Base-by-base conservation (phyloP, 371 early-diverging fungal species). In the Rhizopus microsporus region DNA sequence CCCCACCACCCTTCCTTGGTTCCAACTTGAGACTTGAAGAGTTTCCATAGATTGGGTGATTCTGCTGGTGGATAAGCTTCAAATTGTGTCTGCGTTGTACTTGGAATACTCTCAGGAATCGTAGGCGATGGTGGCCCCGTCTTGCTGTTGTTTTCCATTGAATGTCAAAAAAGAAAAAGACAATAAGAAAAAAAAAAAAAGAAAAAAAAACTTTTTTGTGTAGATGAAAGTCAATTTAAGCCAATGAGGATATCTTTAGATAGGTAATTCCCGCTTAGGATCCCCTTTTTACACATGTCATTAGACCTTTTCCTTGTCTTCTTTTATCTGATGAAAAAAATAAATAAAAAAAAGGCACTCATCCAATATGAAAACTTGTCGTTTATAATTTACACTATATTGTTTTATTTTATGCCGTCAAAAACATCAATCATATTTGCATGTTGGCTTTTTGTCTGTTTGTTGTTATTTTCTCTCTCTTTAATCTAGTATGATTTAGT, bases 1-100 rank as follows among this genome's bases (percentile, higher is more conserved):
- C 85, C 85, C 60, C 80, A 69, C 85, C 85, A 85, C 15, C 85
- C 83, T 50, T 82, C 83, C 48, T 66, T 69, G 3, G 83, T 83
- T n/a, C 66, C 69, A 7, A 80, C 74, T 45, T 72, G 75, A 4
- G 68, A 60, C 49, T 70, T 72, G 45, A 83, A 57, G 30, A 62
- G 31, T 6, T 44, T 53, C 71, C 72, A 75, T 12, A 75, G 43
- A 40, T 45, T 69, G 7, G 72, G 71, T 35, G 52, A 45, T 1
- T 63, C 45, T 2, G 54, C 63, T 23, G 75, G 67, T 29, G 71
- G 53, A 60, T 75, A 75, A 0, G 75, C 75, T 32, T 69, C 72
- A 33, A 75, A 75, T 49, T 75, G 71, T 2, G 67, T 66, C 7
- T 63, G 59, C 15, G 62, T 51, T 4, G 39, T 12, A 12, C 49